Base-by-base conservation (phyloP, 257 asterid genomes). In the Ballota nigra region DNA sequence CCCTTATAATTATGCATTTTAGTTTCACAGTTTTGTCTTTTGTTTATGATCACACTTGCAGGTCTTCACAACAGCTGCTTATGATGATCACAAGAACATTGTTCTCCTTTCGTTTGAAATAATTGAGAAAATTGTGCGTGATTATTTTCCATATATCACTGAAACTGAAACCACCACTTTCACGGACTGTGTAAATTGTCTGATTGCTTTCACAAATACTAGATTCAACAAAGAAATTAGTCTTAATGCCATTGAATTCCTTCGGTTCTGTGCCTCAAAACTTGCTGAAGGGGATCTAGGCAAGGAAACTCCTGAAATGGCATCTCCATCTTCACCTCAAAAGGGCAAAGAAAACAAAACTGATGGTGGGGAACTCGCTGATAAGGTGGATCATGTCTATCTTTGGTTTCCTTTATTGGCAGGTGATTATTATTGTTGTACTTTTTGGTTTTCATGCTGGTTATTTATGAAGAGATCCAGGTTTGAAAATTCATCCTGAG, bases 361-460 rank as follows among this genome's bases (percentile, higher is more conserved):
- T 75, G 99, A 86, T 34, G 83, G 74, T 70, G 90, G 88, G 62
- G 98, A 87, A 69, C 38, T 87, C 70, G 72, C 77, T 33, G 93
- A 88, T 41, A 91, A 84, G 83, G 96, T 85, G 74, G 96, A 92
- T 79, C 94, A 95, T 89, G 92, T 89, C 49, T 88, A 92, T 78
- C 86, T 90, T 78, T 95, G 99, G 99, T 95, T 92, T 80, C 99
- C 99, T 9, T 82, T 95, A 81, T 83, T 95, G 86, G 99, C 99
- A 76, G 99, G 99, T 95, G 81, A 75, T 53, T 22, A 38, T 36
- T n/a, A 69, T 66, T 59, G 5, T 19, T 2, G 31, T 20, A 5
- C 8, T 63, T 71, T 31, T 49, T 63, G 31, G 9, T 26, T 45
- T 53, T 64, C 53, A 9, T 70, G 70, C 56, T 77, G 65, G 63